phyloP scores from a whole-genome alignment of 108 stramenopile species.

The Cyclotella choctawhatcheeana region DNA sequence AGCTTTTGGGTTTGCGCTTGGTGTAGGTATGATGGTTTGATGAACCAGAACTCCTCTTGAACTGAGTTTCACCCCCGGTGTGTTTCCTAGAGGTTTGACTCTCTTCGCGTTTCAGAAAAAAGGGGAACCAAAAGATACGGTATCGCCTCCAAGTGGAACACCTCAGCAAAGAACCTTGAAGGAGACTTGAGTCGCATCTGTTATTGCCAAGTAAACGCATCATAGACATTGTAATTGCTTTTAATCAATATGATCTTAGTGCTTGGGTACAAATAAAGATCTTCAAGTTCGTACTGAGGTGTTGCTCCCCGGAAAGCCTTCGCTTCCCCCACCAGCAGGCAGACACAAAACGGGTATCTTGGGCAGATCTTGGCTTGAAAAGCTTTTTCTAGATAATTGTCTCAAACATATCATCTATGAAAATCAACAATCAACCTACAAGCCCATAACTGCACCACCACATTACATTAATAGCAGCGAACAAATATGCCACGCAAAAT shows the following conservation, averaged over 20 bases:
- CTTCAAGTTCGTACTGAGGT: constrained; percentile 10
- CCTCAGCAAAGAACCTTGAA: not conserved
- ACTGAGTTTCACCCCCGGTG: no score
- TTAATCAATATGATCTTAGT: not conserved
- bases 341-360: not conserved
- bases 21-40: not conserved
- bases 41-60: not conserved
- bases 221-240: no score
- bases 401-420: no score
- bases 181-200: no score
- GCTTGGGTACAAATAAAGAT: constrained; percentile 2
- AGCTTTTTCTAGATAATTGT: no score
- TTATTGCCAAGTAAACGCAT: no score
- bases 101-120: no score
- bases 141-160: constrained; percentile 18
- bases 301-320: not conserved
- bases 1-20: not conserved
- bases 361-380: no score
- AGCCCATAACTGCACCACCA: not conserved
- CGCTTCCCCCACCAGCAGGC: not conserved
- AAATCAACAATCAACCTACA: no score
- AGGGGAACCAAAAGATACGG: no score
- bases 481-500: constrained; percentile 6
- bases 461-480: not conserved
- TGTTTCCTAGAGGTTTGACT: no score